Evolutionary conservation across 75 land plant species (phyloP), one percentile per base, ranked within the genome.

Genomic region (Cupressus sempervirens): DNA sequence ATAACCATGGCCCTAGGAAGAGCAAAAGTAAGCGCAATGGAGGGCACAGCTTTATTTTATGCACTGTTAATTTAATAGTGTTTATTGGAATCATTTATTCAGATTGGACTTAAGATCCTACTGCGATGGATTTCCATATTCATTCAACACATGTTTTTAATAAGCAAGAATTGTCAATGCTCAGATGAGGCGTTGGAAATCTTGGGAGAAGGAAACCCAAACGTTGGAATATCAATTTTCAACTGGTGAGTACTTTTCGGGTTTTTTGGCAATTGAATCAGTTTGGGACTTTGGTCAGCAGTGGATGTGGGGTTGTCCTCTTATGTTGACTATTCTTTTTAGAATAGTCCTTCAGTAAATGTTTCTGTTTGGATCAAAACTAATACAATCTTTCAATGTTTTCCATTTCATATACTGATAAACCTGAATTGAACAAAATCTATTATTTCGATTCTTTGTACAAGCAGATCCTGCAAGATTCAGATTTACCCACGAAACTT

Each of bases 1-100:
- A 34, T 92, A 12, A 91, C 93, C 34, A 88, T 89, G 83, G 85
- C 86, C 43, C 72, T 92, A 38, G 91, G 89, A 16, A 85, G 85
- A 56, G 85, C 86, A 40, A 91, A 89, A 89, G 94, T 91, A 85
- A 72, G 81, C 35, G 45, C 20, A 41, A 45, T 30, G 48, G 30
- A 10, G 40, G 1, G 26, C 9, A 79, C 46, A 26, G 23, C 11
- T 30, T 48, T 48, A n/a, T 79, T 23, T 76, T 43, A 26, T 43
- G 29, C 14, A n/a, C 26, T 4, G 12, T 26, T 50, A 79, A 79
- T 20, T 20, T 79, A 79, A 45, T 72, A 36, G 32, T 72, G 74
- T 23, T 30, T 23, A 32, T 32, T 72, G 74, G 35, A 23, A 32
- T 32, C 0, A 72, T 11, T 72, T 12, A 10, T 32, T 72, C 36